Percentiles rank a stretch among this genome's conserved stretches.
These are phyloP conservation scores for Sporothrix luriei DNA, from an alignment of 2,329 filamentous ascomycete genomes.

Conservation along the genomic window DNA sequence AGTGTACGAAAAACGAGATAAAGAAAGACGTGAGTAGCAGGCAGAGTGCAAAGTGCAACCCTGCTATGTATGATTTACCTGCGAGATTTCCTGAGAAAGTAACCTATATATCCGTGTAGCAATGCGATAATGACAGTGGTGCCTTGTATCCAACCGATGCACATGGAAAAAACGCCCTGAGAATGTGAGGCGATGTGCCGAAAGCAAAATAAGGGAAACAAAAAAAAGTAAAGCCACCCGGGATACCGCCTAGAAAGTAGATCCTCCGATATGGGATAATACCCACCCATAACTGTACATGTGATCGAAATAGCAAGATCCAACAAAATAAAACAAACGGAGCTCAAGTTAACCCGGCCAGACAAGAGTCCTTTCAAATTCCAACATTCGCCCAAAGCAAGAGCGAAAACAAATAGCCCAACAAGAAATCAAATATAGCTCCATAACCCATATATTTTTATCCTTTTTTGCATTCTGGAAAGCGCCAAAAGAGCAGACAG, in stretches of 20 bases:
- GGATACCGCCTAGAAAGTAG: not conserved
- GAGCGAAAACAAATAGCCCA: not conserved
- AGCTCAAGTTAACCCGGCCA: too few relatives aligned
- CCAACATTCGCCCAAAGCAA: not conserved
- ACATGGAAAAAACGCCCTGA: not conserved
- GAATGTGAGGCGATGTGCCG: slow-evolving; percentile 3
- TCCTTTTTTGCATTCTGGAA: not conserved
- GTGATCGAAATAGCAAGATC: not conserved
- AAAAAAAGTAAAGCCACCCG: not conserved
- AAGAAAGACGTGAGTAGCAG: not conserved
- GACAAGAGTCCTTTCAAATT: not conserved
- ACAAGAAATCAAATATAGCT: not conserved
- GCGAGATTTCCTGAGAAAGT: slow-evolving; percentile 6
- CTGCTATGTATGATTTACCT: not conserved
- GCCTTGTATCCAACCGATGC: not conserved
- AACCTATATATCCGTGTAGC: slow-evolving; percentile 2
- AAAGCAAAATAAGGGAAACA: not conserved
- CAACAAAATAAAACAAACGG: not conserved
- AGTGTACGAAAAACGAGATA: not conserved
- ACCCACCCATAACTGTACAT: not conserved
- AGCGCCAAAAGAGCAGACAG: not conserved
- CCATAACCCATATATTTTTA: not conserved
- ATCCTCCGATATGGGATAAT: not conserved
- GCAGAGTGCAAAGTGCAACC: not conserved
- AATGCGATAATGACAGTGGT: slow-evolving; percentile 6